Conservation (phyloP, 768 basidiomycete genomes). For the Naganishia friedmannii region DNA sequence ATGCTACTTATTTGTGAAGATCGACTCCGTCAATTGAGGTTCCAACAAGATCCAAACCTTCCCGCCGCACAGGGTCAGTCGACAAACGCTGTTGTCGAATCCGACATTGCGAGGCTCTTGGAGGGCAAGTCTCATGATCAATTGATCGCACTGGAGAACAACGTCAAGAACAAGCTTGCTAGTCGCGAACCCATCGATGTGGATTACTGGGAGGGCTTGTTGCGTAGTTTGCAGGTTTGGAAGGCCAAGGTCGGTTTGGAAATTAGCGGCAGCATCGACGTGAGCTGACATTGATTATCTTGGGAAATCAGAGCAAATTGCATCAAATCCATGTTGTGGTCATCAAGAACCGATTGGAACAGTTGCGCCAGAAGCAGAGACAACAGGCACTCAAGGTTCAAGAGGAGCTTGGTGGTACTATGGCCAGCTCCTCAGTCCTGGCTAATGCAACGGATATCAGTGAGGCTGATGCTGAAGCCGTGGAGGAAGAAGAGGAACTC, state of each 20-base stretch:
- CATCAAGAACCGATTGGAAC: slow-evolving; percentile 90
- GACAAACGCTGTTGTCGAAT: slow-evolving; percentile 64
- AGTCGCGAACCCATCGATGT: slow-evolving; percentile 93
- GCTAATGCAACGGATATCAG: slow-evolving; percentile 52
- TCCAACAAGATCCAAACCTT: slow-evolving; percentile 55
- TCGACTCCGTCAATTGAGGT: slow-evolving; percentile 70
- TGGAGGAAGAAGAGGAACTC: slow-evolving; percentile 51
- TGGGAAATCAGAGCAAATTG: slow-evolving; percentile 73
- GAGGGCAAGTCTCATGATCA: slow-evolving; percentile 83
- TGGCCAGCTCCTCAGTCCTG: slow-evolving; percentile 64
- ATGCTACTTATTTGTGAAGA: slow-evolving; percentile 98
- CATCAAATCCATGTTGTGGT: slow-evolving; percentile 92
- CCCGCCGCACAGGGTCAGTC: slow-evolving; percentile 43
- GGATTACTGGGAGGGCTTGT: slow-evolving; percentile 93
- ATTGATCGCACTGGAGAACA: slow-evolving; percentile 73
- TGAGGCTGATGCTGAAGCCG: slow-evolving; percentile 53
- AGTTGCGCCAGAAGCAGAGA: slow-evolving; percentile 88
- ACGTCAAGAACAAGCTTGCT: slow-evolving; percentile 79
- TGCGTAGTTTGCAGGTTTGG: slow-evolving; percentile 91
- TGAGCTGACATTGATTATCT: neutral
- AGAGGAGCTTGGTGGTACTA: slow-evolving; percentile 62
- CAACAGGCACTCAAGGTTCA: slow-evolving; percentile 94
- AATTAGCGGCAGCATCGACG: neutral
- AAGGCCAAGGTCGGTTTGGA: slow-evolving; percentile 75
- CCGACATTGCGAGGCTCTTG: slow-evolving; percentile 75